Percentiles rank a stretch among this genome's conserved stretches.
These are phyloP conservation scores for Penstemon eatonii DNA, from an alignment of 257 asterid species.

Conservation along the genomic window DNA sequence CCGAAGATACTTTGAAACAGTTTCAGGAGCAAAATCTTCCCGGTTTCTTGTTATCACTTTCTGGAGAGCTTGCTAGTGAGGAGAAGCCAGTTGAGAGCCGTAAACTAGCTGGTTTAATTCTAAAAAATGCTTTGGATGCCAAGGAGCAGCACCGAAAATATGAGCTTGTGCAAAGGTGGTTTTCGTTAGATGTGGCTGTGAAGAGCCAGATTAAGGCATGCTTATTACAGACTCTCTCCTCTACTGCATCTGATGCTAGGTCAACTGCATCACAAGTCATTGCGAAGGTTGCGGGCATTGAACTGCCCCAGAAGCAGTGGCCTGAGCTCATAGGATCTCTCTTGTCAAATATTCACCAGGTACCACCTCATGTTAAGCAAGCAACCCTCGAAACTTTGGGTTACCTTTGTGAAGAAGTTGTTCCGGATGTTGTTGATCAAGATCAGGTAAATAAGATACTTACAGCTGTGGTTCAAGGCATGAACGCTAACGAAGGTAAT, in stretches of 20 bases:
- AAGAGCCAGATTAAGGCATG: conserved; percentile 52
- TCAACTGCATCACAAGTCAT: conserved; percentile 62
- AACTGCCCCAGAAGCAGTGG: conserved; percentile 59
- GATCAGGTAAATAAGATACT: conserved; percentile 64
- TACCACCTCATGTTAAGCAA: conserved; percentile 53
- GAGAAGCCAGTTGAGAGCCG: conserved; percentile 70
- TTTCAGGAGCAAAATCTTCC: conserved; percentile 67
- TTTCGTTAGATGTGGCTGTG: conserved; percentile 42
- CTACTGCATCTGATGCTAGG: conserved; percentile 48
- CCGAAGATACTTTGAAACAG: conserved; percentile 55
- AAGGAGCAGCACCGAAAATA: conserved; percentile 59
- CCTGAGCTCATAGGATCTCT: conserved; percentile 56
- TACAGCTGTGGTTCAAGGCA: conserved; percentile 60
- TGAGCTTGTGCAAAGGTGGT: conserved; percentile 56
- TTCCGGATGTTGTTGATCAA: conserved; percentile 54
- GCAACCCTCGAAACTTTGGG: conserved; percentile 64
- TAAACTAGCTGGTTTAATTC: conserved; percentile 57
- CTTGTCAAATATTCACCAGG: conserved; percentile 50
- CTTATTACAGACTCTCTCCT: conserved; percentile 49
- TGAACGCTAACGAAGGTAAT: conserved; percentile 51
- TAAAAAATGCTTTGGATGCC: conserved; percentile 68
- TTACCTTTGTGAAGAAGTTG: conserved; percentile 58
- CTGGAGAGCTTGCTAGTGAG: conserved; percentile 58
- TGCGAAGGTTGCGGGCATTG: conserved; percentile 66
- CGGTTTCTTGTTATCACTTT: conserved; percentile 51